A percentile compares a stretch with the other conserved stretches of the same genome.
phyloP scores from a whole-genome alignment of 805 yeast genomes.

The Metschnikowia santaceciliae region DNA sequence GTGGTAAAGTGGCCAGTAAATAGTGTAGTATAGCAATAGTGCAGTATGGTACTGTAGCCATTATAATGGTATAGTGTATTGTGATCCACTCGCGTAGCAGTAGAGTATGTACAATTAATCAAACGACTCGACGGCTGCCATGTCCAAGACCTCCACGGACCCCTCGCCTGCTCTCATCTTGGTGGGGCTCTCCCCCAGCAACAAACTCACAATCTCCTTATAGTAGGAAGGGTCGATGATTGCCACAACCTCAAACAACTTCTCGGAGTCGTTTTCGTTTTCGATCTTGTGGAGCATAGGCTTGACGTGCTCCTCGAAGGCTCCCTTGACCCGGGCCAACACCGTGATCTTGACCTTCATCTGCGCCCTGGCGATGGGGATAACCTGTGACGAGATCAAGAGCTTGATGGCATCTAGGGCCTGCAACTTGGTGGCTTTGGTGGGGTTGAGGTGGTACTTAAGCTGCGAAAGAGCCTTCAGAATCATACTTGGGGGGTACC shows the following conservation, averaged over 20 bases:
- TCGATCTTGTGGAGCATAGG: constrained; percentile 36
- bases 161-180: constrained; percentile 53
- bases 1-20: no score
- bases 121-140: constrained; percentile 72
- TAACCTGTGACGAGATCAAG: constrained; percentile 70
- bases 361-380: constrained; percentile 91
- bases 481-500: constrained; percentile 93
- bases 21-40: no score
- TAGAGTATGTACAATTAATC: not conserved
- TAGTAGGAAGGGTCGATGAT: constrained; percentile 84
- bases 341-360: constrained; percentile 78
- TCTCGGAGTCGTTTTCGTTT: constrained; percentile 41
- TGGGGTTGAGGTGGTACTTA: constrained; percentile 73
- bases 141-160: constrained; percentile 75
- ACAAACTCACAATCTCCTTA: constrained; percentile 60
- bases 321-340: constrained; percentile 46
- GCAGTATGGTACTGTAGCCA: no score
- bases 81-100: not conserved
- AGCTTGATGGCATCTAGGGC: constrained; percentile 88
- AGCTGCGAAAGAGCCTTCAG: constrained; percentile 77
- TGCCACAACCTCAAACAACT: constrained; percentile 44
- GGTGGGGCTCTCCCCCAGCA: constrained; percentile 43
- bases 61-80: not conserved
- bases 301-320: constrained; percentile 29
- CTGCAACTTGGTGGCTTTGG: constrained; percentile 76